These are phyloP conservation scores for Tephrocybe rancida DNA, from an alignment of 768 basidiomycete genomes.

Conservation along the genomic window DNA sequence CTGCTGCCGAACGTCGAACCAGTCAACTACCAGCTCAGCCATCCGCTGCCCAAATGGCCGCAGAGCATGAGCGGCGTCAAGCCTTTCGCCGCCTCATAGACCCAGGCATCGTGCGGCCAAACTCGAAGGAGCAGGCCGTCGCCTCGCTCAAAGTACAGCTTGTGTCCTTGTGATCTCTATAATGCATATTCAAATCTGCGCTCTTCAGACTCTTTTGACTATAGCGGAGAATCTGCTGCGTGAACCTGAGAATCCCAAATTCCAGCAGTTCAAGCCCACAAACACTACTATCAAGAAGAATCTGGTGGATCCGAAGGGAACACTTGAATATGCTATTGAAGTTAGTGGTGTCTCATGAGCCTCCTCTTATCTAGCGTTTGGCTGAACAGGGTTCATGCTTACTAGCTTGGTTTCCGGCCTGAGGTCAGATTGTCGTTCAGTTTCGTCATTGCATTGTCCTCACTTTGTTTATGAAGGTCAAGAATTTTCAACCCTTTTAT, in stretches of 20 bases:
- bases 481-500: conserved; percentile 75
- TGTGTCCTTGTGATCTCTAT: conserved; percentile 17
- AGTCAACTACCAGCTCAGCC: conserved; percentile 32
- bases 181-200: conserved; percentile 17
- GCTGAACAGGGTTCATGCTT: conserved; percentile 11
- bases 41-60: conserved; percentile 39
- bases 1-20: conserved; percentile 47
- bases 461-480: conserved; percentile 44
- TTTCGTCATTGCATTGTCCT: not conserved
- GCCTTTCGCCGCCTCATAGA: conserved; percentile 77
- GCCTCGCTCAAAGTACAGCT: conserved; percentile 63
- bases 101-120: conserved; percentile 76
- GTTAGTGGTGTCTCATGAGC: conserved; percentile 41
- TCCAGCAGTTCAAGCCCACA: conserved; percentile 73
- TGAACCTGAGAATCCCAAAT: conserved; percentile 76
- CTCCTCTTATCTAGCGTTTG: conserved; percentile 4
- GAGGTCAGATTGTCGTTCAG: conserved; percentile 43
- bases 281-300: conserved; percentile 67
- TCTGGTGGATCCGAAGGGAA: conserved; percentile 71
- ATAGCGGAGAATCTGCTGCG: conserved; percentile 75
- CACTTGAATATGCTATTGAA: conserved; percentile 79
- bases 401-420: conserved; percentile 73
- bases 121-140: conserved; percentile 59
- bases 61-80: conserved; percentile 69
- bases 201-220: conserved; percentile 58